Percentiles rank a stretch among this genome's conserved stretches.
Evolutionary conservation across 1,284 basidiomycete species (phyloP).

Genomic region (Quambalaria eucalypti): DNA sequence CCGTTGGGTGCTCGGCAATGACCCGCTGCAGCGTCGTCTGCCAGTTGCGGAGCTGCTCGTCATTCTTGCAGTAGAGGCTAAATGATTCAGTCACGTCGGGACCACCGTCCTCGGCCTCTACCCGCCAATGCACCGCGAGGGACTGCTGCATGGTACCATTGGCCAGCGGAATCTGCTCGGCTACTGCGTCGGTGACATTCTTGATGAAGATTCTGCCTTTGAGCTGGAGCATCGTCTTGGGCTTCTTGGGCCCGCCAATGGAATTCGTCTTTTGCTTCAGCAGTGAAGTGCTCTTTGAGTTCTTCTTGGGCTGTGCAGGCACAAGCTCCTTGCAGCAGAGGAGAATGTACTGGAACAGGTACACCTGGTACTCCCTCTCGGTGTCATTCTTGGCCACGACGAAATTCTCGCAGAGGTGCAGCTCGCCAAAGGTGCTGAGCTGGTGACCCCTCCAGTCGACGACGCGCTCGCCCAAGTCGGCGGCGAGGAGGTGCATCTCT

Average conservation of each 20-base stretch:
- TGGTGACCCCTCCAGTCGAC: constrained; percentile 99
- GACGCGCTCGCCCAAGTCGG: constrained; percentile 77
- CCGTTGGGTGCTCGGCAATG: too few relatives aligned
- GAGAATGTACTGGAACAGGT: constrained; percentile 97
- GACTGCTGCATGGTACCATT: background rate
- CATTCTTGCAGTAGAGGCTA: constrained; percentile 79
- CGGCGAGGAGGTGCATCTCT: constrained; percentile 73
- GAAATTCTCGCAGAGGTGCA: constrained; percentile 88
- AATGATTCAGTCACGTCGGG: constrained; percentile 75
- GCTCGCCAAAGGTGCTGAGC: constrained; percentile 80
- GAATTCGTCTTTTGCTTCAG: constrained; percentile 25
- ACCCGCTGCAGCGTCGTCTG: constrained; percentile 76
- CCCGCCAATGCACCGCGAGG: constrained; percentile 59
- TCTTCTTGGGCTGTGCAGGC: constrained; percentile 49
- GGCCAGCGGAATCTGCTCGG: constrained; percentile 46
- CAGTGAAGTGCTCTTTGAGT: constrained; percentile 30
- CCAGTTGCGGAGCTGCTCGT: constrained; percentile 90
- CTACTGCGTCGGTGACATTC: constrained; percentile 71
- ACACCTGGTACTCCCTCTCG: constrained; percentile 95
- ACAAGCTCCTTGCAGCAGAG: constrained; percentile 87
- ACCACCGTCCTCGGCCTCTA: constrained; percentile 56
- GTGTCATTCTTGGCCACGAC: constrained; percentile 92
- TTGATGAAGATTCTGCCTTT: constrained; percentile 97
- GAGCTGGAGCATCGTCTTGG: constrained; percentile 68
- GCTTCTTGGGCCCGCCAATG: constrained; percentile 18